Evolutionary conservation across 768 basidiomycete genomes (phyloP).

Genomic region (Rhizopogon vesiculosus): DNA sequence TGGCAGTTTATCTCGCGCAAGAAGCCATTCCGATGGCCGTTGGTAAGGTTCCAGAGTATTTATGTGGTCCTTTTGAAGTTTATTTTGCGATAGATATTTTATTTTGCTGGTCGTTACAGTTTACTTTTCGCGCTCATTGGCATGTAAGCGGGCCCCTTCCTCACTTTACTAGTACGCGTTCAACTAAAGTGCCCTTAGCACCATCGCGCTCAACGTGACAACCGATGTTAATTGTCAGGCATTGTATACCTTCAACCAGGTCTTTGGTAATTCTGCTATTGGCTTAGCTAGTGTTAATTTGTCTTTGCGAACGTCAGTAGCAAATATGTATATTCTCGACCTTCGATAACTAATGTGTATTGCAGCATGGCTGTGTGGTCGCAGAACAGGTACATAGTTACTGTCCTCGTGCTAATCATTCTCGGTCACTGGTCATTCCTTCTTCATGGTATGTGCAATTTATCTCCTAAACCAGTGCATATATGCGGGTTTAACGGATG

Average conservation of each 20-base stretch:
- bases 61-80: background rate
- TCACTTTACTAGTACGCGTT: background rate
- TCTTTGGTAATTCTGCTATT: constrained; percentile 61
- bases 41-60: constrained; percentile 36
- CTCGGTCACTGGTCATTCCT: constrained; percentile 71
- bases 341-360: background rate
- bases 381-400: constrained; percentile 47
- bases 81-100: constrained; percentile 44
- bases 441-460: constrained; percentile 46
- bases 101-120: constrained; percentile 66
- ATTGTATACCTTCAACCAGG: constrained; percentile 64
- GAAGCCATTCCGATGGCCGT: constrained; percentile 60
- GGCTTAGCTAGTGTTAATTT: constrained; percentile 71
- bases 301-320: constrained; percentile 57
- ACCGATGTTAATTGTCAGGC: constrained; percentile 60
- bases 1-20: constrained; percentile 55
- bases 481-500: constrained; percentile 1
- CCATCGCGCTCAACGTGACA: constrained; percentile 55
- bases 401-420: constrained; percentile 50
- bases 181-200: constrained; percentile 28
- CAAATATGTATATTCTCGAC: background rate
- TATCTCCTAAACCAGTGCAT: background rate
- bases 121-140: constrained; percentile 62
- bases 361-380: constrained; percentile 69
- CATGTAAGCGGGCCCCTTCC: constrained; percentile 42